Conservation (phyloP, 2,329 filamentous ascomycete genomes). For the Coniochaeta pulveracea region DNA sequence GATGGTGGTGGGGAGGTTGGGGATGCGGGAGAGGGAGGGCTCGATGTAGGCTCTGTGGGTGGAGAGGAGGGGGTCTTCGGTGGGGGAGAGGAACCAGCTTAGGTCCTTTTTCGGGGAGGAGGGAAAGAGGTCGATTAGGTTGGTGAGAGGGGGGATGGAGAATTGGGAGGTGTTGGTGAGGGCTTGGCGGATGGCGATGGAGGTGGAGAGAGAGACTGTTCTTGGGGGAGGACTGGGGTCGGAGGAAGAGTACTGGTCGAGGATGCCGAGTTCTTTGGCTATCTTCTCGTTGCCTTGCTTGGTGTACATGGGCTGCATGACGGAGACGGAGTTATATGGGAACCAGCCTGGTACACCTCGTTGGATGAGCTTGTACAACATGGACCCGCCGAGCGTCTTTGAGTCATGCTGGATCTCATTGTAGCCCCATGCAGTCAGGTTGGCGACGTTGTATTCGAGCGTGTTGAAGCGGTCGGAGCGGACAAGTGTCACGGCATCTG, state of each 20-base stretch:
- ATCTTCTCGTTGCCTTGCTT: too few relatives aligned
- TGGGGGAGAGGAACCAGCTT: conserved; percentile 8
- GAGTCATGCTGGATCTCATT: conserved; percentile 25
- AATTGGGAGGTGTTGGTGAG: too few relatives aligned
- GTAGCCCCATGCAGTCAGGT: conserved; percentile 31
- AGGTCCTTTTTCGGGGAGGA: conserved; percentile 23
- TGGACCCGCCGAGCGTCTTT: conserved; percentile 28
- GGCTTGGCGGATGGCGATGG: too few relatives aligned
- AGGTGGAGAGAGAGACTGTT: too few relatives aligned
- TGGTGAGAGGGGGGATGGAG: too few relatives aligned
- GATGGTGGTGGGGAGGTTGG: conserved; percentile 18
- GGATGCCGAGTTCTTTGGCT: too few relatives aligned
- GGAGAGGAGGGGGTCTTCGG: conserved; percentile 17
- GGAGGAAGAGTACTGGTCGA: too few relatives aligned
- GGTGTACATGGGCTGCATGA: conserved; percentile 36
- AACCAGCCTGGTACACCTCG: conserved; percentile 33
- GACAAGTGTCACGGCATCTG: conserved; percentile 48
- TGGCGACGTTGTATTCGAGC: conserved; percentile 28
- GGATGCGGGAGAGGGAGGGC: too few relatives aligned
- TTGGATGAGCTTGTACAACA: conserved; percentile 34
- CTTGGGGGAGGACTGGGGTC: too few relatives aligned
- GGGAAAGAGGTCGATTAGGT: too few relatives aligned
- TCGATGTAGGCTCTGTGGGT: conserved; percentile 6
- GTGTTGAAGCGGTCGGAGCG: conserved; percentile 50
- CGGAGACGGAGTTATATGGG: conserved; percentile 26